Evolutionary conservation across 2,329 filamentous ascomycete species (phyloP), one percentile per base, ranked within the genome.

Genomic region (Penicillium sp.): DNA sequence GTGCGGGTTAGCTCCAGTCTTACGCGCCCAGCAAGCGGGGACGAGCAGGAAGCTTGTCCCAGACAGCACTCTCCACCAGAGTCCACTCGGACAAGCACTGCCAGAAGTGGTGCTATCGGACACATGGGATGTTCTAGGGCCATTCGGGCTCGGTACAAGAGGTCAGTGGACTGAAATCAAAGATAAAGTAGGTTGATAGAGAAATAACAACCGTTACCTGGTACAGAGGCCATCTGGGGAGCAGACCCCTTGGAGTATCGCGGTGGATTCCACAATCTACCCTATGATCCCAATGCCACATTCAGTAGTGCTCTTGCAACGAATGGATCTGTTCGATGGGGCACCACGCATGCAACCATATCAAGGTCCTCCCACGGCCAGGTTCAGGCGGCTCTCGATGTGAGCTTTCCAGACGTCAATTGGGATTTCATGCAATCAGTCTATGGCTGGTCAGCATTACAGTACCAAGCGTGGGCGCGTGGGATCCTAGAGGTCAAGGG

Each of bases 391-490:
- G 74, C 75, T 0, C 65, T 87, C 44, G 75, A 71, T 54, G 69
- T 87, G 28, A 69, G 70, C 26, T 86, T 85, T 67, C 76, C 79
- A 9, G 73, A 83, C 8, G 75, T 86, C n/a, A 79, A 87, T 62
- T 87, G 85, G 85, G 67, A 74, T 17, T 82, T 81, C 53, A 73
- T 86, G 45, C 82, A 83, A 64, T 73, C 78, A 13, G 74, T 86
- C 13, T 87, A 88, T 70, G 86, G 86, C 50, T 88, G 85, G 86
- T 78, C 84, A 53, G 83, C 83, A 19, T 73, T 85, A 13, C 85
- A 88, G 67, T 87, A 84, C 71, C 85, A 87, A 69, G 83, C 81
- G 9, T 88, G 85, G 85, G 78, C 80, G 28, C 79, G 85, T 53
- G 85, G 85, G 38, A 72, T 77, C 56, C 72, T 85, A n/a, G 70